Conservation (phyloP, 1,139 yeast genomes). For the Hanseniaspora uvarum region DNA sequence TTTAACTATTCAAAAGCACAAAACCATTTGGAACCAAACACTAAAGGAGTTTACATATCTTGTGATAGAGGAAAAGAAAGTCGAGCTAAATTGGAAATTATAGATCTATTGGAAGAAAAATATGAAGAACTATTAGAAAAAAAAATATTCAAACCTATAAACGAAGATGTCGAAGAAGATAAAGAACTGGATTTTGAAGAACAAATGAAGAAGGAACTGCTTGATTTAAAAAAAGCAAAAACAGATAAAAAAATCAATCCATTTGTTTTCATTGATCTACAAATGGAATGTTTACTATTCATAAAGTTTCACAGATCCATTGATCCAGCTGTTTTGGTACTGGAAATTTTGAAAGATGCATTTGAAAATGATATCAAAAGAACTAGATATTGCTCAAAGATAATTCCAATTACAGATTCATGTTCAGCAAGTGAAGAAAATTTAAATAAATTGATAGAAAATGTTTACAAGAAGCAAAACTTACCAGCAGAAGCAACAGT, state of each 20-base stretch:
- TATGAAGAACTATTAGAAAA: conserved; percentile 39
- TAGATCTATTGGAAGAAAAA: conserved; percentile 50
- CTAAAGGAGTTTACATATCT: conserved; percentile 77
- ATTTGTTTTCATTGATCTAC: conserved; percentile 56
- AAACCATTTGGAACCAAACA: conserved; percentile 51
- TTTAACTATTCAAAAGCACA: conserved; percentile 11
- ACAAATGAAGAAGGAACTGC: conserved; percentile 58
- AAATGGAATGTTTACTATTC: conserved; percentile 78
- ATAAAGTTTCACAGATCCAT: conserved; percentile 70
- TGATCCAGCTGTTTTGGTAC: conserved; percentile 63
- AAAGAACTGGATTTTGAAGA: conserved; percentile 56
- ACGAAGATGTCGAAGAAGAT: conserved; percentile 32
- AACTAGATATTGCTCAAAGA: conserved; percentile 64
- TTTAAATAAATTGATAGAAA: conserved; percentile 39
- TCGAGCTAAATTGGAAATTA: conserved; percentile 63
- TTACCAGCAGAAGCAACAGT: conserved; percentile 35
- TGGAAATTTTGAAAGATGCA: conserved; percentile 46
- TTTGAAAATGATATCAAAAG: conserved; percentile 37
- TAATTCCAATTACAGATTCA: conserved; percentile 71
- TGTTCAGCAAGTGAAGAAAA: conserved; percentile 66
- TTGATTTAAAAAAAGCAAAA: conserved; percentile 38
- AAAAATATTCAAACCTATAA: conserved; percentile 32
- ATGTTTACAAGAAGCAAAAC: not conserved
- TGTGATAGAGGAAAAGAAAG: conserved; percentile 71
- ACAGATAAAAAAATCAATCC: conserved; percentile 39